These are phyloP conservation scores for Penstemon eatonii DNA, from an alignment of 257 asterid genomes.

Conservation along the genomic window DNA sequence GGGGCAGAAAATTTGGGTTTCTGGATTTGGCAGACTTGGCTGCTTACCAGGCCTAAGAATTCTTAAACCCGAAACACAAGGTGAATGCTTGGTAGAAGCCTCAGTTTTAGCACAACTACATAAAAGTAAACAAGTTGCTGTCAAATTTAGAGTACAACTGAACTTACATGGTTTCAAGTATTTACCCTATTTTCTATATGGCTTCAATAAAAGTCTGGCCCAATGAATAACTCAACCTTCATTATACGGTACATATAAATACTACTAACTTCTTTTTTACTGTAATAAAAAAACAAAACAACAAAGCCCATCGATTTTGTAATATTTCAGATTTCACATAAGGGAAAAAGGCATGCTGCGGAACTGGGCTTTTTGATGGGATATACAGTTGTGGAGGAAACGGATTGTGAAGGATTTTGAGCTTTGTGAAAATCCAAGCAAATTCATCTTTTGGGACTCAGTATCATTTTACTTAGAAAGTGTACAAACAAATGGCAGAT, in stretches of 20 bases:
- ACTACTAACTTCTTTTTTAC: too few species aligned
- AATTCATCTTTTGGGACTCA: conserved; percentile 51
- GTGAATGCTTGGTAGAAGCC: conserved; percentile 48
- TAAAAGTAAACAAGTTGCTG: conserved; percentile 35
- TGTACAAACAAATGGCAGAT: conserved; percentile 38
- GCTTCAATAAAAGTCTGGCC: conserved; percentile 43
- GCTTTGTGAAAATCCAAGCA: conserved; percentile 43
- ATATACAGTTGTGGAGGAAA: conserved; percentile 54
- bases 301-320: neutral
- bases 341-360: conserved; percentile 56
- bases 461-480: conserved; percentile 47
- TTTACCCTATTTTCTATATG: conserved; percentile 32
- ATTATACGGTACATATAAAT: conserved; percentile 39
- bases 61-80: conserved; percentile 30
- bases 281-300: too few species aligned
- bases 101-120: conserved; percentile 47
- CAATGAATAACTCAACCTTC: conserved; percentile 42
- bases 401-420: conserved; percentile 37
- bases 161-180: conserved; percentile 45
- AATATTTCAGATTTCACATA: conserved; percentile 45
- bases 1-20: conserved; percentile 68
- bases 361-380: conserved; percentile 52
- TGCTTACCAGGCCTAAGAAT: conserved; percentile 60
- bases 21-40: conserved; percentile 63
- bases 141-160: conserved; percentile 29